Evolutionary conservation across 805 yeast species (phyloP), one percentile per base, ranked within the genome.

Genomic region (Wickerhamomyces rabaulensis): DNA sequence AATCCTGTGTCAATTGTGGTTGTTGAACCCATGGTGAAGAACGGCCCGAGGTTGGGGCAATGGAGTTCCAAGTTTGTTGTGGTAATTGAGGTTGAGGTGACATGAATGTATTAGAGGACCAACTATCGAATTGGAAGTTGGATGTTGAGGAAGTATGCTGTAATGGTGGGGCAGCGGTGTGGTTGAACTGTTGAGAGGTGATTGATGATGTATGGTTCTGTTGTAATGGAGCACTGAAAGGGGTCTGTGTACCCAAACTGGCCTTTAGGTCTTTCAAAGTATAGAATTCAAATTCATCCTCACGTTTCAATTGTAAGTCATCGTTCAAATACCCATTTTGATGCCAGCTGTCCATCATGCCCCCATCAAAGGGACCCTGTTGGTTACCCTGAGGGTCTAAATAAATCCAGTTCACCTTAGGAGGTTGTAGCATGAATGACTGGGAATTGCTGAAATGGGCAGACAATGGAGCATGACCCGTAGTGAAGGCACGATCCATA

Each of bases 321-420:
- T 69, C 70, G 36, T 68, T 68, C 53, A 87, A 70, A 65, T 83
- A 86, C 3, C 80, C 79, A 39, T 74, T 75, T 9, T 75, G 58
- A 48, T 75, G 79, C 96, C 96, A 88, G 43, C 70, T 79, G 52
- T 86, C 91, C 96, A 88, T 88, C 65, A 75, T 66, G 22, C 65
- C 62, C 3, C 91, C 89, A 41, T 71, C 70, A 64, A 88, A 88
- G 3, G 96, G 96, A 20, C 96, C 96, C 61, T 87, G 95, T 51
- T 79, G 81, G 43, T 66, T 73, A 5, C 86, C 87, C 37, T 73
- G 63, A 0, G 87, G 80, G 62, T 88, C 96, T 45, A 82, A 66
- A 62, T 88, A 88, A 48, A 67, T 67, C 96, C 96, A 88, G 42
- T 73, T 67, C 53, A 82, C 71, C 43, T 69, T 63, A 25, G 62